These are phyloP conservation scores for Lactarius evosmus DNA, from an alignment of 768 basidiomycete species.

Conservation along the genomic window DNA sequence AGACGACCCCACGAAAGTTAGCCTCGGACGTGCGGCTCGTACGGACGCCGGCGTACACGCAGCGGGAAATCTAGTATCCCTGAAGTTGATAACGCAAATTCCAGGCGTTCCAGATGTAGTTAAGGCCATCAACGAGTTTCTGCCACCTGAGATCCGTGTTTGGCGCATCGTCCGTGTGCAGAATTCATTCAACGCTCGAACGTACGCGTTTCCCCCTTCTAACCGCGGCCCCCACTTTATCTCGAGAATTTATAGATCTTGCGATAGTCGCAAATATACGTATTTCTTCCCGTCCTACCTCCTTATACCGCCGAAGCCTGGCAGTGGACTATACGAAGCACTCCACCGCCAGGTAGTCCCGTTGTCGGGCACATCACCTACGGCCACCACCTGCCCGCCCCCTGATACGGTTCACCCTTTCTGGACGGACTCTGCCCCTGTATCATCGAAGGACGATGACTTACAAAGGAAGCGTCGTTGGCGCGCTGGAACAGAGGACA, in stretches of 20 bases:
- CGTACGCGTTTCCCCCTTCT: conserved; percentile 40
- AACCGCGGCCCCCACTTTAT: conserved; percentile 4
- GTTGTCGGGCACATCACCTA: conserved; percentile 27
- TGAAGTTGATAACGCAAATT: conserved; percentile 81
- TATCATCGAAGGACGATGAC: conserved; percentile 52
- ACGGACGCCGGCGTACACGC: conserved; percentile 99
- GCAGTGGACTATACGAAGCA: conserved; percentile 52
- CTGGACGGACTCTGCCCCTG: conserved; percentile 47
- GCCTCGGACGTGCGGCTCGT: conserved; percentile 82
- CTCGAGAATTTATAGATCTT: conserved; percentile 51
- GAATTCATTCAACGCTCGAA: conserved; percentile 78
- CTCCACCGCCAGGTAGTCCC: conserved; percentile 38
- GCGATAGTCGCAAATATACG: conserved; percentile 96
- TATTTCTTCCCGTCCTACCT: conserved; percentile 96
- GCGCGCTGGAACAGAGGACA: conserved; percentile 53
- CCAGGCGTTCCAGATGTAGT: conserved; percentile 72
- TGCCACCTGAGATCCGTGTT: conserved; percentile 90
- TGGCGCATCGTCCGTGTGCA: conserved; percentile 84
- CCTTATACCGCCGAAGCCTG: conserved; percentile 84
- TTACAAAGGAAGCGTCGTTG: conserved; percentile 66
- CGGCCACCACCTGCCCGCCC: conserved; percentile 17
- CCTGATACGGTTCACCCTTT: conserved; percentile 49
- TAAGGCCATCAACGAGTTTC: conserved; percentile 71
- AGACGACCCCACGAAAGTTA: conserved; percentile 86
- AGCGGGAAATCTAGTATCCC: conserved; percentile 87